Evolutionary conservation across 805 yeast species (phyloP).

Genomic region (Yamadazyma insecticola): DNA sequence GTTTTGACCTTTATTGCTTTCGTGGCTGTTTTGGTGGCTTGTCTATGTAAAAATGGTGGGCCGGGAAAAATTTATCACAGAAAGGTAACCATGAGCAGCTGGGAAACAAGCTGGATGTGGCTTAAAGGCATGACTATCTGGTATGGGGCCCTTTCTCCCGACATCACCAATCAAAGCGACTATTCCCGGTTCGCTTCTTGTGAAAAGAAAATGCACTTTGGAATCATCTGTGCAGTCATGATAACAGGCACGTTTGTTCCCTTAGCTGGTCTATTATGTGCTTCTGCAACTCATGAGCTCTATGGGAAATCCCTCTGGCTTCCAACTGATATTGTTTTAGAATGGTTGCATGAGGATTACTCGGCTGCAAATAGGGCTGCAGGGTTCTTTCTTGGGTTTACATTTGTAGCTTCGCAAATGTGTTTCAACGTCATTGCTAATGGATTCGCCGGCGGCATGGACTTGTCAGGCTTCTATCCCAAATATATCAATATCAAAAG

Average conservation of each 20-base stretch:
- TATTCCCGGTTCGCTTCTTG: conserved; percentile 29
- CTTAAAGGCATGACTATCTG: conserved; percentile 34
- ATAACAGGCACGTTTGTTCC: conserved; percentile 42
- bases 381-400: conserved; percentile 37
- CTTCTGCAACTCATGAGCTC: conserved; percentile 35
- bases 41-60: conserved; percentile 23
- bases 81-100: conserved; percentile 1
- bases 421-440: conserved; percentile 31
- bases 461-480: conserved; percentile 44
- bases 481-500: conserved; percentile 39
- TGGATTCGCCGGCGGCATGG: conserved; percentile 58
- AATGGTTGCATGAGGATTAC: conserved; percentile 38
- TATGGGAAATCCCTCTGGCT: conserved; percentile 43
- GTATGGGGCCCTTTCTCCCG: conserved; percentile 34
- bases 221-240: conserved; percentile 29
- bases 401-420: conserved; percentile 28
- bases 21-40: conserved; percentile 29
- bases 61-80: conserved; percentile 18
- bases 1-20: conserved; percentile 27
- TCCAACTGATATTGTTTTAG: conserved; percentile 37
- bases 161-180: conserved; percentile 35
- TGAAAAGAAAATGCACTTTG: conserved; percentile 7
- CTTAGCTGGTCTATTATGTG: conserved; percentile 41
- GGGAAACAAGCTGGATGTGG: conserved; percentile 38
- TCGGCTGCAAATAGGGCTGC: conserved; percentile 41